These are phyloP conservation scores for Filobasidium wieringae DNA, from an alignment of 768 basidiomycete genomes.

Conservation along the genomic window DNA sequence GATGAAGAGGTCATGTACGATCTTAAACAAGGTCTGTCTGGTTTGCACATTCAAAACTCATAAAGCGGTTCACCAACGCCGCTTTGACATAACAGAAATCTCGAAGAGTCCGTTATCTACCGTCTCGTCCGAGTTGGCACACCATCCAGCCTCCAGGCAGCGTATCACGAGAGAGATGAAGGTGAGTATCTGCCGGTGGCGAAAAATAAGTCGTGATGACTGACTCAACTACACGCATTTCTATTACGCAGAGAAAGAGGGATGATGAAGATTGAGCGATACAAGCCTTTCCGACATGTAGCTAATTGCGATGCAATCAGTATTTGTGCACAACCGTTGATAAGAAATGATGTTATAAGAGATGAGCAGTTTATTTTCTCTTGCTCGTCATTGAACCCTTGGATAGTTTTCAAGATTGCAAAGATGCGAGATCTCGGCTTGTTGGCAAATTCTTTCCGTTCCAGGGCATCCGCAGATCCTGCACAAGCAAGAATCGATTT, in stretches of 20 bases:
- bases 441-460: too few species aligned
- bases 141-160: constrained; percentile 84
- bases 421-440: too few species aligned
- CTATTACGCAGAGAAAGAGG: not conserved
- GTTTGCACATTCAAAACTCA: not conserved
- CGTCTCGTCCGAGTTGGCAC: constrained; percentile 72
- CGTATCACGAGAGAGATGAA: constrained; percentile 86
- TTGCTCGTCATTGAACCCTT: too few species aligned
- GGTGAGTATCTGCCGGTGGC: not conserved
- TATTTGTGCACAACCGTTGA: too few species aligned
- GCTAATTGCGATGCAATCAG: too few species aligned
- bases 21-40: constrained; percentile 66
- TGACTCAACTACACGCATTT: not conserved
- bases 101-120: constrained; percentile 87
- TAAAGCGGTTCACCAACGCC: not conserved
- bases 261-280: not conserved
- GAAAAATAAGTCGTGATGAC: not conserved
- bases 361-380: too few species aligned
- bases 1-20: constrained; percentile 96
- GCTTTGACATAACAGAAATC: constrained; percentile 52
- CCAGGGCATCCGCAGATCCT: too few species aligned
- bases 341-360: too few species aligned
- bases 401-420: too few species aligned
- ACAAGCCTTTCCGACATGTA: not conserved
- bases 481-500: too few species aligned